A percentile compares a stretch with the other conserved stretches of the same genome.
Conservation (phyloP, 257 asterid species). For the Fraxinus excelsior region DNA sequence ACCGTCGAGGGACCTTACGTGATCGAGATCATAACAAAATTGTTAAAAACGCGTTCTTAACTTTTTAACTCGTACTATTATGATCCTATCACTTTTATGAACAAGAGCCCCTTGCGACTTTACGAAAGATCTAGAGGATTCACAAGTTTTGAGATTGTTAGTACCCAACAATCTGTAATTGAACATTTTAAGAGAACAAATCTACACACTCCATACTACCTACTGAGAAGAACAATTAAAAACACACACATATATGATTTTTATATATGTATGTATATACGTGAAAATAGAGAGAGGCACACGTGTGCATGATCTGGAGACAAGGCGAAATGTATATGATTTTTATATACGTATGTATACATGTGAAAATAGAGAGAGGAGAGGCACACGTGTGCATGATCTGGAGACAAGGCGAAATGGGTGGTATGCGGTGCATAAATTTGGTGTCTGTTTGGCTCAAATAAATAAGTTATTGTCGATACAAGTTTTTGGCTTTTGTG, state of each 20-base stretch:
- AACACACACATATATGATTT: background rate
- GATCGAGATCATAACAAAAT: too few species aligned
- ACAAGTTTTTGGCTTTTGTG: background rate
- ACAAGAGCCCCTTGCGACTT: background rate
- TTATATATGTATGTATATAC: background rate
- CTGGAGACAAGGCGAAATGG: conserved; percentile 19
- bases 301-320: conserved; percentile 17
- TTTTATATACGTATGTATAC: background rate
- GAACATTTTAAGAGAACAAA: background rate
- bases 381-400: conserved; percentile 19
- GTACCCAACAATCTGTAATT: background rate
- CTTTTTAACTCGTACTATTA: background rate
- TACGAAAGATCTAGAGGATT: background rate
- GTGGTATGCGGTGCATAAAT: background rate
- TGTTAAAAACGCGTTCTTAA: background rate
- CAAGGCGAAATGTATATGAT: conserved; percentile 14
- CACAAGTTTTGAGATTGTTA: conserved; percentile 1
- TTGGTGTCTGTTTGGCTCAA: conserved; percentile 2
- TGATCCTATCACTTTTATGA: background rate
- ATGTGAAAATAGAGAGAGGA: too few species aligned
- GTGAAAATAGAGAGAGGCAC: conserved; percentile 8
- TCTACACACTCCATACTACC: background rate
- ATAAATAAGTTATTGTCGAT: background rate
- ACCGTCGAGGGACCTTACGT: too few species aligned
- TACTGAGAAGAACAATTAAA: background rate